Conservation (phyloP, 1,139 yeast genomes). For the Protomyces arabidopsidicola region DNA sequence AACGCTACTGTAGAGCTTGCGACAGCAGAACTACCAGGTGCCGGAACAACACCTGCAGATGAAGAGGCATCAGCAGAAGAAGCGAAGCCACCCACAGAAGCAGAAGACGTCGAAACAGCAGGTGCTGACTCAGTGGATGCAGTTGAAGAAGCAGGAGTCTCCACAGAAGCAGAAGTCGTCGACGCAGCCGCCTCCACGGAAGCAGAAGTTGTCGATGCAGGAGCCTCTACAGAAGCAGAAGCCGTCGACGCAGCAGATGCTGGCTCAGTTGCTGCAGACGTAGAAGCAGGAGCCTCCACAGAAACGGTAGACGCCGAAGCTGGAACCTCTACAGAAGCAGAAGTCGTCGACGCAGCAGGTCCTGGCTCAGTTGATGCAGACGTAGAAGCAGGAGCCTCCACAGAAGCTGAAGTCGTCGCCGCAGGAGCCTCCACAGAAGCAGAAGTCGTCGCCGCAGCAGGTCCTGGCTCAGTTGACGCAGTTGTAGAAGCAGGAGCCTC, state of each 20-base stretch:
- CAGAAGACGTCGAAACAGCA: not conserved
- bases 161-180: not conserved
- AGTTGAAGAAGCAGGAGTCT: not conserved
- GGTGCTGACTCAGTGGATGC: not conserved
- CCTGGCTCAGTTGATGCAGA: not conserved
- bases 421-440: not conserved
- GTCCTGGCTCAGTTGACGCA: not conserved
- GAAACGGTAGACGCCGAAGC: not conserved
- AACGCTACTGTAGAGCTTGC: not conserved
- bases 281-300: not conserved
- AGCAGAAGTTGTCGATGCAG: not conserved
- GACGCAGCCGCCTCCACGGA: not conserved
- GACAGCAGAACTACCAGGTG: not conserved
- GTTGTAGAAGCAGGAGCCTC: not conserved
- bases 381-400: not conserved
- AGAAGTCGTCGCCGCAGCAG: not conserved
- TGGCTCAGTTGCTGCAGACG: not conserved
- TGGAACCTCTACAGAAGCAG: not conserved
- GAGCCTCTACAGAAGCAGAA: not conserved
- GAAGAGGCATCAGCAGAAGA: not conserved
- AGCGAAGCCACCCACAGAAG: not conserved
- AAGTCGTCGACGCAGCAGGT: not conserved
- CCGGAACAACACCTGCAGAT: not conserved
- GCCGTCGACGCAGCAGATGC: not conserved
- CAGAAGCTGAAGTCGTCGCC: not conserved